Evolutionary conservation across 768 basidiomycete species (phyloP), one percentile per base, ranked within the genome.

Genomic region (Russula sp.): DNA sequence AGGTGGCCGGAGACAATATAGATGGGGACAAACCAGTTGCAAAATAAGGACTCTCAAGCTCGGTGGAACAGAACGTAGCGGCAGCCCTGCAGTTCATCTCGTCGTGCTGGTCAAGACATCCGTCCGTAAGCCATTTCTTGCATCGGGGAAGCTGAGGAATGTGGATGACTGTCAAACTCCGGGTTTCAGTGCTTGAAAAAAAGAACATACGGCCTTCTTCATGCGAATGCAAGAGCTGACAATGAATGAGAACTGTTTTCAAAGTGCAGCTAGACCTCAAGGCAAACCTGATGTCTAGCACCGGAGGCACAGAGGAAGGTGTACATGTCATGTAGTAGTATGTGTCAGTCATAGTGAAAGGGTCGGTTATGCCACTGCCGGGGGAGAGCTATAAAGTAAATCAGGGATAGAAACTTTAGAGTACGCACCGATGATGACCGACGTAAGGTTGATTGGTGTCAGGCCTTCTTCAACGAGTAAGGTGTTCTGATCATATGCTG

Each of bases 291-390:
- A 86, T 83, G 29, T 74, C 77, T 39, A 74, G 65, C 22, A 83
- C 69, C 5, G 81, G 83, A 32, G 70, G 71, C 35, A 81, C 70
- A 14, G 81, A 81, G 0, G 79, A 77, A 29, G 75, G 69, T 6
- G 81, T 60, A 67, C 87, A 88, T 29, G 75, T 73, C 71, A 87
- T 79, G 55, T 85, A 81, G 61, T 81, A 73, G 60, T 78, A 80
- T 3, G 79, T 75, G 6, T 73, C 66, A 3, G 64, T 56, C 75
- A 79, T 73, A 1, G 73, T 74, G 55, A 65, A 69, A 55, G 66
- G 74, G 65, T 81, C 77, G 0, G 75, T 76, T 47, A 75, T 67
- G 20, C 79, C 80, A 36, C 80, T 82, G n/a, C 78, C 78, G 75
- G 47, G 13, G 47, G 13, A 52, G 36, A n/a, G 32, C 42, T n/a